Percentiles rank a stretch among this genome's conserved stretches.
phyloP scores from a whole-genome alignment of 2,329 filamentous ascomycete species.

The Malbranchea zuffiana region DNA sequence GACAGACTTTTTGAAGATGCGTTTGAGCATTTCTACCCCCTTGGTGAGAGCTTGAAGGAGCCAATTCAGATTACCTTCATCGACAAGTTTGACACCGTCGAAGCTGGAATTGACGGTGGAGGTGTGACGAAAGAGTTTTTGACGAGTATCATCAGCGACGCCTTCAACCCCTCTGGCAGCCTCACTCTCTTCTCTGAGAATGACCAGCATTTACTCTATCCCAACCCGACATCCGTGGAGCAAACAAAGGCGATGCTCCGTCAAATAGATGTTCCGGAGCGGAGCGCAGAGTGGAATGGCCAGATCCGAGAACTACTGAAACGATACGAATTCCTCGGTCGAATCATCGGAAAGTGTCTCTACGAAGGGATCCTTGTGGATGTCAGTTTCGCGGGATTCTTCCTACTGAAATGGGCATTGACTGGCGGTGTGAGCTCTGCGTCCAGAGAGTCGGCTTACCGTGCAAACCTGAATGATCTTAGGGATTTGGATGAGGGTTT shows the following conservation, averaged over 20 bases:
- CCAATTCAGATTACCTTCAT: conserved; percentile 95
- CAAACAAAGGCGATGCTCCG: conserved; percentile 51
- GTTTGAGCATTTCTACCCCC: conserved; percentile 65
- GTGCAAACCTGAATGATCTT: conserved; percentile 88
- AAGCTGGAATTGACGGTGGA: conserved; percentile 92
- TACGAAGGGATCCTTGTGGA: conserved; percentile 96
- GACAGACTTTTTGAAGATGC: conserved; percentile 77
- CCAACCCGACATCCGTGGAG: conserved; percentile 69
- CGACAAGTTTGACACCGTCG: conserved; percentile 72
- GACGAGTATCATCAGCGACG: conserved; percentile 74
- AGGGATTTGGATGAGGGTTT: conserved; percentile 82
- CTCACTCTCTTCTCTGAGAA: conserved; percentile 69
- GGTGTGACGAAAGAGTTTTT: conserved; percentile 97
- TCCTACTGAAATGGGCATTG: conserved; percentile 87
- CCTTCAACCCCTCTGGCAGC: conserved; percentile 53
- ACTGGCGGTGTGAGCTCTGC: conserved; percentile 54
- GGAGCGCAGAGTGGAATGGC: conserved; percentile 46
- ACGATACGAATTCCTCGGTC: conserved; percentile 82
- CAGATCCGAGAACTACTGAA: conserved; percentile 52
- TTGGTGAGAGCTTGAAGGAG: conserved; percentile 79
- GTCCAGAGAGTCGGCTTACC: conserved; percentile 60
- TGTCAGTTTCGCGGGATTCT: conserved; percentile 87
- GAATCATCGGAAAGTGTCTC: conserved; percentile 88
- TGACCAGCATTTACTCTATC: conserved; percentile 75
- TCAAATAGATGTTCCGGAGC: conserved; percentile 42